Conservation (phyloP, 176 grass and related monocot genomes). For the Cymbopogon citratus region DNA sequence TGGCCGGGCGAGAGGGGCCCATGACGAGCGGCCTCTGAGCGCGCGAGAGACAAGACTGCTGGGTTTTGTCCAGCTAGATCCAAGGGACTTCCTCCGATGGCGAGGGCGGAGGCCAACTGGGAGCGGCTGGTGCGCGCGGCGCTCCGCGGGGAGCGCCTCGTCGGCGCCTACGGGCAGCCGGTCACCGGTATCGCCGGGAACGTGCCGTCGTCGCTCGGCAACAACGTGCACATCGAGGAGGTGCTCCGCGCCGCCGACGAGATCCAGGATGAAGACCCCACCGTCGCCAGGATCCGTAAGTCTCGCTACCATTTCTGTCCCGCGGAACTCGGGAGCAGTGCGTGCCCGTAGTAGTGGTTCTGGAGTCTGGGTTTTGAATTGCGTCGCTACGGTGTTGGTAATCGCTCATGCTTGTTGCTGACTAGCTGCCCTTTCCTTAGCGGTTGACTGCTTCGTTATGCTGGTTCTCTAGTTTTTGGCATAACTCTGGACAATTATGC, state of each 20-base stretch:
- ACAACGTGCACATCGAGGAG: constrained; percentile 88
- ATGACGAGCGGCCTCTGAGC: constrained; percentile 26
- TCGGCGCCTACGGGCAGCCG: constrained; percentile 35
- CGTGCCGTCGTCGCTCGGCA: constrained; percentile 68
- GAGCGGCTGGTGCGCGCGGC: constrained; percentile 84
- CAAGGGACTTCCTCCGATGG: constrained; percentile 30
- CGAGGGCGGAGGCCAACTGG: constrained; percentile 77
- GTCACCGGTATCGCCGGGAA: constrained; percentile 58
- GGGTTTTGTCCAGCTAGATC: constrained; percentile 4
- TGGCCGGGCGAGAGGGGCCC: not conserved
- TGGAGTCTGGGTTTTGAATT: not conserved
- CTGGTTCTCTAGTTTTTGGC: not conserved
- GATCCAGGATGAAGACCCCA: constrained; percentile 92
- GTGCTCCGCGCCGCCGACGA: constrained; percentile 86
- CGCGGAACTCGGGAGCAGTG: not conserved
- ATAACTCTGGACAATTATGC: not conserved
- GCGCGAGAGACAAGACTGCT: not conserved
- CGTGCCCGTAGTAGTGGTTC: not conserved
- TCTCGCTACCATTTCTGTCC: not conserved
- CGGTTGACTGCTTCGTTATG: not conserved
- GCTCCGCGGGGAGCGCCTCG: constrained; percentile 49
- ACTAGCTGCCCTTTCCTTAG: not conserved
- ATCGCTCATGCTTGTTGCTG: not conserved
- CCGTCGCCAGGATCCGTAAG: constrained; percentile 78
- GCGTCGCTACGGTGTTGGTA: not conserved